Conservation (phyloP, 2,329 filamentous ascomycete species). For the Diaporthe destruens region DNA sequence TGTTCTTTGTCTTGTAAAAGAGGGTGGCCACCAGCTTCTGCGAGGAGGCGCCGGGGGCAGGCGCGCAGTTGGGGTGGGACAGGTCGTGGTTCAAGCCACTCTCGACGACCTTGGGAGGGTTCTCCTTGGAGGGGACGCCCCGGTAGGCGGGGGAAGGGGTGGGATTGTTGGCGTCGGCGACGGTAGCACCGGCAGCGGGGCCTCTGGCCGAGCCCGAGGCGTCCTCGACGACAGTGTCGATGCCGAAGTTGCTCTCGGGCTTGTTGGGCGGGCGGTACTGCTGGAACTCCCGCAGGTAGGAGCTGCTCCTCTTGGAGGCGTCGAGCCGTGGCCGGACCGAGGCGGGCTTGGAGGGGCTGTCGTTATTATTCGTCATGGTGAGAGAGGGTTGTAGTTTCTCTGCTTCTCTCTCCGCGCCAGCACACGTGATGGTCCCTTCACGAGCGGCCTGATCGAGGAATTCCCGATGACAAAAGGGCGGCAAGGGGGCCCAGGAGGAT, state of each 20-base stretch:
- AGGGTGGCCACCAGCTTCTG: constrained; percentile 72
- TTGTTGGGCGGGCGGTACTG: constrained; percentile 70
- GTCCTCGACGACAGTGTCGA: constrained; percentile 75
- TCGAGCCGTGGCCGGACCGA: constrained; percentile 62
- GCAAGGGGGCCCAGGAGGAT: not conserved
- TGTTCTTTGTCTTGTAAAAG: constrained; percentile 67
- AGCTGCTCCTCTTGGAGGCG: constrained; percentile 69
- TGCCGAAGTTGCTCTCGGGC: constrained; percentile 69
- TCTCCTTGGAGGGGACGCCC: constrained; percentile 70
- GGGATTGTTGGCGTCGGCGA: not conserved
- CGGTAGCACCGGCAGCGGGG: constrained; percentile 41
- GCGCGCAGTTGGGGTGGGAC: constrained; percentile 73
- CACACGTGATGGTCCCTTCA: constrained; percentile 27
- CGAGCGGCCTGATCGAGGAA: not conserved
- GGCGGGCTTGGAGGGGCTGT: constrained; percentile 49
- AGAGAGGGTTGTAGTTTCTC: not conserved
- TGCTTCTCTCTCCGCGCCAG: constrained; percentile 3
- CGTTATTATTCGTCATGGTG: constrained; percentile 38
- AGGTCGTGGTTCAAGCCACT: constrained; percentile 72
- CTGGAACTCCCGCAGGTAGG: constrained; percentile 73
- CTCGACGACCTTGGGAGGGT: constrained; percentile 71
- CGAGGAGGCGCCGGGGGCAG: constrained; percentile 60
- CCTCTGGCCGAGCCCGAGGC: constrained; percentile 51
- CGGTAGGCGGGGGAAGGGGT: constrained; percentile 60
- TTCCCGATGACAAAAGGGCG: constrained; percentile 5